Conservation (phyloP, 768 basidiomycete genomes). For the Leccinellum luteum region DNA sequence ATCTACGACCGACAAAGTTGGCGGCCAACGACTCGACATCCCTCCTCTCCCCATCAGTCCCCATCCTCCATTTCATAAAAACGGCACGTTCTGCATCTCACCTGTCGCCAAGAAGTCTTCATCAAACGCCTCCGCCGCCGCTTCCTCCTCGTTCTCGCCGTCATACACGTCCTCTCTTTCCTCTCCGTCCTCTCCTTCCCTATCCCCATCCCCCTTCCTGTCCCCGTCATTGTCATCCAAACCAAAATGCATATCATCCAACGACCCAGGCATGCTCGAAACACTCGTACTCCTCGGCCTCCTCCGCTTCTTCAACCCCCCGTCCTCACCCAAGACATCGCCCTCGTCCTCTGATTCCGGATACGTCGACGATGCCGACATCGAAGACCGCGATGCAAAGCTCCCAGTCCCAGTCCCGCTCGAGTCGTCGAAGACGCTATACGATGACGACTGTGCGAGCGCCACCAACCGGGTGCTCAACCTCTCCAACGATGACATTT, state of each 20-base stretch:
- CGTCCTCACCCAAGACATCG: constrained; percentile 35
- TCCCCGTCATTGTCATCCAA: constrained; percentile 50
- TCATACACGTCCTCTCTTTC: constrained; percentile 33
- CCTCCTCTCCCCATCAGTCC: too few relatives aligned
- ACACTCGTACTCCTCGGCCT: constrained; percentile 58
- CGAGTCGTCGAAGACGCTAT: constrained; percentile 19
- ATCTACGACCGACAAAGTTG: not conserved
- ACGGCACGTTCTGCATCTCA: constrained; percentile 80
- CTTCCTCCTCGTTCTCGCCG: constrained; percentile 54
- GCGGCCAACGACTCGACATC: not conserved
- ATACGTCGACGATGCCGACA: constrained; percentile 48
- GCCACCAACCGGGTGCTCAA: constrained; percentile 58
- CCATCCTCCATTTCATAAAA: constrained; percentile 38
- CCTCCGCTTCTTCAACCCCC: constrained; percentile 37
- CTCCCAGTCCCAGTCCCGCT: constrained; percentile 34
- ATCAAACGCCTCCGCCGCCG: constrained; percentile 72
- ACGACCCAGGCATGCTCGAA: constrained; percentile 84
- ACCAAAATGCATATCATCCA: constrained; percentile 60
- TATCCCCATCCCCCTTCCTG: constrained; percentile 23
- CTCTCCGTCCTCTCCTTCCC: constrained; percentile 28
- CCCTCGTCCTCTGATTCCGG: constrained; percentile 50
- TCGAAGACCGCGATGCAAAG: constrained; percentile 53
- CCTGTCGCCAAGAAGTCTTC: constrained; percentile 77
- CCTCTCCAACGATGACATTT: constrained; percentile 77
- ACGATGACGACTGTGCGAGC: constrained; percentile 42